Evolutionary conservation across 192 early-diverging fungal species (phyloP).

Genomic region (Coemansia sp.): DNA sequence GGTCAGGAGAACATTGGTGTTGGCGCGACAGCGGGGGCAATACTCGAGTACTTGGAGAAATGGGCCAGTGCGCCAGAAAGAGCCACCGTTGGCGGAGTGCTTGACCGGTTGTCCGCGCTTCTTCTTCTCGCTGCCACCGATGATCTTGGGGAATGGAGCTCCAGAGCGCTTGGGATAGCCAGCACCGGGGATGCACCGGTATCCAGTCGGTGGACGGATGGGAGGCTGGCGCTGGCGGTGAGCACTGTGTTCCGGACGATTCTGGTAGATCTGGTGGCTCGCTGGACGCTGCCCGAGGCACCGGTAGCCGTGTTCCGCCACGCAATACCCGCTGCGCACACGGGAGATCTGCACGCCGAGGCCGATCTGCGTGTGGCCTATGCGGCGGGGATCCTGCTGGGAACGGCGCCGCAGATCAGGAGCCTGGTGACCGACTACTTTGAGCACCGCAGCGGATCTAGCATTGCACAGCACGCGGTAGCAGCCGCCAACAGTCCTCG

Average conservation of each 20-base stretch:
- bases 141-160: neutral
- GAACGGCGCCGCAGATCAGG: slow-evolving; percentile 70
- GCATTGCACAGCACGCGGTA: slow-evolving; percentile 20
- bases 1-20: neutral
- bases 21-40: slow-evolving; percentile 3
- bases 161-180: neutral
- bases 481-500: neutral
- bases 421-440: slow-evolving; percentile 56
- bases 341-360: slow-evolving; percentile 7
- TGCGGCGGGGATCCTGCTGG: slow-evolving; percentile 63
- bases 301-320: slow-evolving; percentile 36
- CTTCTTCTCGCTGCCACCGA: slow-evolving; percentile 30
- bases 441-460: neutral
- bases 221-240: slow-evolving; percentile 30
- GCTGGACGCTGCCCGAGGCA: slow-evolving; percentile 64
- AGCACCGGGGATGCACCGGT: neutral
- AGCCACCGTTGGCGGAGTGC: slow-evolving; percentile 4
- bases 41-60: slow-evolving; percentile 14
- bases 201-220: slow-evolving; percentile 35
- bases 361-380: slow-evolving; percentile 49
- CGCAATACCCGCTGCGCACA: neutral
- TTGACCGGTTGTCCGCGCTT: slow-evolving; percentile 36
- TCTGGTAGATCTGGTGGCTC: slow-evolving; percentile 76
- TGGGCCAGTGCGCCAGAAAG: slow-evolving; percentile 27
- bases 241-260: slow-evolving; percentile 65